Evolutionary conservation across 2,329 filamentous ascomycete genomes (phyloP).

Genomic region (Gaeumannomyces sp.): DNA sequence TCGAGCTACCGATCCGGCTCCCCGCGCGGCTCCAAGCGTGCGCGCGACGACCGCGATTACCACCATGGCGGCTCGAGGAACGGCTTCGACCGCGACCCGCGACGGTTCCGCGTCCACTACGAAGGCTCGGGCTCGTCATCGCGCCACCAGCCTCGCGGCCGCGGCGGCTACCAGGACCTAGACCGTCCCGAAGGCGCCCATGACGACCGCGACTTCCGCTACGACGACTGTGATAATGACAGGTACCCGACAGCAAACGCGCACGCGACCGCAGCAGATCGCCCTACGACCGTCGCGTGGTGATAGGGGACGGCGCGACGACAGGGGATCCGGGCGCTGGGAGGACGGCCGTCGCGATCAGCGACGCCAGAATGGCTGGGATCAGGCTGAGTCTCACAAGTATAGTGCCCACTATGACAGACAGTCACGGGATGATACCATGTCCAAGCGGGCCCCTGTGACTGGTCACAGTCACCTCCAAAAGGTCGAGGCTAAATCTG

Average conservation of each 20-base stretch:
- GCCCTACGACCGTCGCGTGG: slow-evolving; percentile 35
- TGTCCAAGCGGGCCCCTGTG: slow-evolving; percentile 57
- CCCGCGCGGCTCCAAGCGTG: slow-evolving; percentile 61
- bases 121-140: slow-evolving; percentile 40
- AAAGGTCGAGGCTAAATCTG: slow-evolving; percentile 63
- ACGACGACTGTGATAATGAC: slow-evolving; percentile 39
- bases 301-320: slow-evolving; percentile 27
- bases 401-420: slow-evolving; percentile 43
- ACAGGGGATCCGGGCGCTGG: slow-evolving; percentile 22
- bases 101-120: slow-evolving; percentile 57
- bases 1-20: slow-evolving; percentile 47
- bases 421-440: slow-evolving; percentile 48
- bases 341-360: slow-evolving; percentile 23
- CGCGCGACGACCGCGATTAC: slow-evolving; percentile 55
- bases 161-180: slow-evolving; percentile 51
- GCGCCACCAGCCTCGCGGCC: slow-evolving; percentile 37
- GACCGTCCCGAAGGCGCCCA: slow-evolving; percentile 35
- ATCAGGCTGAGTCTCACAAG: slow-evolving; percentile 28
- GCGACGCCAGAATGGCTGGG: slow-evolving; percentile 20
- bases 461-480: slow-evolving; percentile 51
- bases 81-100: slow-evolving; percentile 44
- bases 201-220: slow-evolving; percentile 27
- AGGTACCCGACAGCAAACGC: slow-evolving; percentile 21
- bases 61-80: slow-evolving; percentile 25
- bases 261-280: slow-evolving; percentile 48